Evolutionary conservation across 345 rosid genomes (phyloP).

Genomic region (Moringa oleifera): DNA sequence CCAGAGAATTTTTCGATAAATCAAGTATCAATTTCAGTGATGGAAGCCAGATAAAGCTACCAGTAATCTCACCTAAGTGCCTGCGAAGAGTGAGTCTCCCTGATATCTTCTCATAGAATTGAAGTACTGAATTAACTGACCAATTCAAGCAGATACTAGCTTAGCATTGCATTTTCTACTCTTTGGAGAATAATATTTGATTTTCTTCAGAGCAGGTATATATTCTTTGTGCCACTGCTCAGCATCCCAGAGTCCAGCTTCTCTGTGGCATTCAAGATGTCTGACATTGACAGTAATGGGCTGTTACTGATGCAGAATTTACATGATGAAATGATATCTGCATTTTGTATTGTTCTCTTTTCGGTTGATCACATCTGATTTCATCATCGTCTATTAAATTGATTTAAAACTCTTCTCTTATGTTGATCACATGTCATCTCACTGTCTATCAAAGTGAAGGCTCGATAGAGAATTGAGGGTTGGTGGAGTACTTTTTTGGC

Average conservation of each 20-base stretch:
- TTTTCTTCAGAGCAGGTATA: conserved; percentile 53
- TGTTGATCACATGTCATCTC: too few relatives aligned
- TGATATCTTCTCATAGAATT: too few relatives aligned
- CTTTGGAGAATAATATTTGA: conserved; percentile 9
- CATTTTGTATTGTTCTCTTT: conserved; percentile 18
- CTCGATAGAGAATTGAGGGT: conserved; percentile 65
- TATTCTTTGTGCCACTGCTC: conserved; percentile 84
- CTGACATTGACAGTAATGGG: conserved; percentile 78
- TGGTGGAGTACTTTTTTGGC: conserved; percentile 82
- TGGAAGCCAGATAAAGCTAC: too few relatives aligned
- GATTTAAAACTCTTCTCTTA: too few relatives aligned
- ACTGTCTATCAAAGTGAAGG: too few relatives aligned
- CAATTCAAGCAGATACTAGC: not conserved
- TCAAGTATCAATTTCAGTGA: too few relatives aligned
- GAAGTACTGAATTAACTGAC: not conserved
- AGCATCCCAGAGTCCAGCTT: conserved; percentile 90
- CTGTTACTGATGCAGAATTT: conserved; percentile 27
- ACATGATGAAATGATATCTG: conserved; percentile 4
- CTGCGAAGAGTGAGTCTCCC: conserved; percentile 77
- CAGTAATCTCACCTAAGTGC: too few relatives aligned
- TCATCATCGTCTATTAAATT: not conserved
- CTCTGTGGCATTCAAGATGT: conserved; percentile 84
- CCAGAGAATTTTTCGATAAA: too few relatives aligned
- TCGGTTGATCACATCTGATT: not conserved
- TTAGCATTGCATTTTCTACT: not conserved